Evolutionary conservation across 306 rosid species (phyloP).

Genomic region (Gillenia trifoliata): DNA sequence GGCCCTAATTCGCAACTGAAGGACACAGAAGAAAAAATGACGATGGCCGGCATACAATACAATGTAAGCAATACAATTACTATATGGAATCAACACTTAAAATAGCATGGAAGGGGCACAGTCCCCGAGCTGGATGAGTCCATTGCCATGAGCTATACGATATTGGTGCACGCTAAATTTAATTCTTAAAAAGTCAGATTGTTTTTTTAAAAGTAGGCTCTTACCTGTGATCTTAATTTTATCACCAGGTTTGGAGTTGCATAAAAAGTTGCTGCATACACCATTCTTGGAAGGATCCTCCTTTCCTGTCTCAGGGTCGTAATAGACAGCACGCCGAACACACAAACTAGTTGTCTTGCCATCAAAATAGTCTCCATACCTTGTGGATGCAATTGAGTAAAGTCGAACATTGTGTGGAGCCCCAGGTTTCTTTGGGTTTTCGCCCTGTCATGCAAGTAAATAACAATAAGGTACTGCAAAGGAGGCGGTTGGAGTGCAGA

Average conservation of each 20-base stretch:
- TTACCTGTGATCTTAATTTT: constrained; percentile 83
- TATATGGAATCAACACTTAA: not conserved
- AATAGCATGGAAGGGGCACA: too few species aligned
- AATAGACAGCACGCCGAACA: constrained; percentile 92
- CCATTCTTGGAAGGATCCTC: constrained; percentile 90
- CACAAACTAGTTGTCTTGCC: constrained; percentile 96
- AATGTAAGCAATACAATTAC: not conserved
- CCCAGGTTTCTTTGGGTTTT: constrained; percentile 93
- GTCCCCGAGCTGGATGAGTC: too few species aligned
- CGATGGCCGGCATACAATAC: too few species aligned
- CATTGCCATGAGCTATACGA: not conserved
- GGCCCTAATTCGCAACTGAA: not conserved
- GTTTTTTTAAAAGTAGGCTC: not conserved
- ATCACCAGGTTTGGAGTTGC: constrained; percentile 92
- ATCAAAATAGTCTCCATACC: constrained; percentile 89
- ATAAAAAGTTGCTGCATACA: constrained; percentile 85
- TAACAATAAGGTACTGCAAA: not conserved
- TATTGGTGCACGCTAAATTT: not conserved
- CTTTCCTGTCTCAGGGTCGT: constrained; percentile 86
- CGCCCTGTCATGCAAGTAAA: constrained; percentile 61
- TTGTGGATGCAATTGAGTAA: constrained; percentile 90
- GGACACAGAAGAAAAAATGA: not conserved
- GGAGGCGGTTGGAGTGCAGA: not conserved
- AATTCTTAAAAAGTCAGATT: not conserved
- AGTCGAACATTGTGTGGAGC: constrained; percentile 80